Evolutionary conservation across 2,329 filamentous ascomycete species (phyloP), one percentile per base, ranked within the genome.

Genomic region (Exophiala mesophila): DNA sequence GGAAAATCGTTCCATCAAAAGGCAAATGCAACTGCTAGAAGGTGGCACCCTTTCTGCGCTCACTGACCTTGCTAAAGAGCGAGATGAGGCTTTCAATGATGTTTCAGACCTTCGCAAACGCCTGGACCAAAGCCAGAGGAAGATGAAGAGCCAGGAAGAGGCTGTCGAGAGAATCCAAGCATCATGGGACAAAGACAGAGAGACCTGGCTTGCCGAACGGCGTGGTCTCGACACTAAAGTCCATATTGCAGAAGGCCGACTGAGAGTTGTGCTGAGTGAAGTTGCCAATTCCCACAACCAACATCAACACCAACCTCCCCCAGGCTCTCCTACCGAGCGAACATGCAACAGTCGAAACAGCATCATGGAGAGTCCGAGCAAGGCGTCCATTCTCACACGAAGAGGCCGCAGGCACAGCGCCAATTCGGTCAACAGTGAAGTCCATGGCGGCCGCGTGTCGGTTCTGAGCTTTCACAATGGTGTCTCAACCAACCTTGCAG

Each of bases 21-120:
- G 88, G 30, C 89, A 97, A 62, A 70, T 97, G 48, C 80, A 89
- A 40, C 72, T 94, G 34, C 72, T 96, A 4, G 92, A 98, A 63
- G 88, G 85, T 31, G 90, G 89, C 10, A 88, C 88, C 0, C 83
- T 87, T 3, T 89, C 88, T 9, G 89, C 89, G 1, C 71, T 97
- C 7, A 82, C 85, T 36, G 87, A 94, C 55, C 69, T 98, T 35
- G 81, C 83, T 12, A 82, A 81, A 37, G 92, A 98, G 65, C 79
- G 90, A 36, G 90, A 98, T 52, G 83, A 88, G 48, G 85, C 87
- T 4, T 76, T 89, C 7, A 83, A 88, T 44, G 76, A 76, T 2
- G 76, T 79, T 28, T 63, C 74, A 1, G 90, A 97, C 55, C 69
- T 85, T 13, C 86, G 79, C 56, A 83, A 78, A 59, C 83, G 88